phyloP scores from a whole-genome alignment of 1,284 basidiomycete genomes.

The Pseudozyma pruni region DNA sequence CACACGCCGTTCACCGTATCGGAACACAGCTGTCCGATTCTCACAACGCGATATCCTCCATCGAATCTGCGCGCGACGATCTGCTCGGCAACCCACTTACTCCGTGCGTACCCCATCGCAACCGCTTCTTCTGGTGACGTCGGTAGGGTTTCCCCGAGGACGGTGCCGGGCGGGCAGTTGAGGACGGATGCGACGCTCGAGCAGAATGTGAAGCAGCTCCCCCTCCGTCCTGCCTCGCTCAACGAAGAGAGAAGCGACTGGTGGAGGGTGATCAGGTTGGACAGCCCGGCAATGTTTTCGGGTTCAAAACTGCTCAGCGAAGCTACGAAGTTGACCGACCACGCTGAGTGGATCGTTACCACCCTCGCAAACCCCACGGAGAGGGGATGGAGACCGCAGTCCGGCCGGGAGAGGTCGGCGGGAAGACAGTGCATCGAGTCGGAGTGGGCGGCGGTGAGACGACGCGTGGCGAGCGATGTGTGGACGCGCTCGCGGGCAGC shows the following conservation, averaged over 20 bases:
- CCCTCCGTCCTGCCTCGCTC: no score
- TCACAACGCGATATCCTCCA: conserved; percentile 13
- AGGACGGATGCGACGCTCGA: conserved; percentile 73
- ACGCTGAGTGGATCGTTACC: conserved; percentile 50
- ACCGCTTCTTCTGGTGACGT: conserved; percentile 14
- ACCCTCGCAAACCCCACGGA: background rate
- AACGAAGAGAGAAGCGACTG: conserved; percentile 69
- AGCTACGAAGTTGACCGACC: conserved; percentile 60
- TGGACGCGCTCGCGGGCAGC: conserved; percentile 69
- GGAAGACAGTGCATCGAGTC: conserved; percentile 26
- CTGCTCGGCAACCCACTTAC: conserved; percentile 76
- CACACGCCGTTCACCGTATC: conserved; percentile 73
- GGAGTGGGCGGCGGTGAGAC: conserved; percentile 47
- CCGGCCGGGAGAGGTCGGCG: conserved; percentile 28
- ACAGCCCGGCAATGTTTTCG: conserved; percentile 33
- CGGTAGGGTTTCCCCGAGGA: conserved; percentile 6
- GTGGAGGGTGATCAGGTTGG: conserved; percentile 26
- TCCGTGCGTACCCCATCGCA: conserved; percentile 42
- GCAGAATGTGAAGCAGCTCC: conserved; percentile 67
- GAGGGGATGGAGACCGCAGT: conserved; percentile 10
- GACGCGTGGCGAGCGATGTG: conserved; percentile 64
- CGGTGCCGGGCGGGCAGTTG: conserved; percentile 66
- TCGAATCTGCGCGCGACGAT: conserved; percentile 67
- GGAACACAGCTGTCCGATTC: conserved; percentile 73
- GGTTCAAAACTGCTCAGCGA: conserved; percentile 44